These are phyloP conservation scores for Hemileccinum impolitum DNA, from an alignment of 768 basidiomycete genomes.

Conservation along the genomic window DNA sequence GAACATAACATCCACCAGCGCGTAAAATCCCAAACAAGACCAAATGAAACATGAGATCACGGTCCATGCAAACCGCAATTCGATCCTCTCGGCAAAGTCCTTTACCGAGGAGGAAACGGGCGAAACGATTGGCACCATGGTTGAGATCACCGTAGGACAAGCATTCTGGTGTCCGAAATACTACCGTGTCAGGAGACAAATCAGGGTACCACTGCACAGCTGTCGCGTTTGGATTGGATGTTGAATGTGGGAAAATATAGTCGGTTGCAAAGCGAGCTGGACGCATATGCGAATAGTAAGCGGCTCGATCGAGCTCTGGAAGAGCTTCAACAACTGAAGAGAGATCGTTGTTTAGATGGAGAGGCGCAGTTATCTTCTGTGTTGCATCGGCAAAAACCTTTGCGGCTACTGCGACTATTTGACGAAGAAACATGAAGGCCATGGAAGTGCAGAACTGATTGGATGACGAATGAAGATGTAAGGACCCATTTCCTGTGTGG, in stretches of 20 bases:
- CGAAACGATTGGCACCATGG: slow-evolving; percentile 37
- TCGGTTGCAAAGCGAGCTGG: slow-evolving; percentile 22
- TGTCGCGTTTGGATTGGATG: slow-evolving; percentile 9
- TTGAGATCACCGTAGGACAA: slow-evolving; percentile 37
- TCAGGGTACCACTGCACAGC: slow-evolving; percentile 25
- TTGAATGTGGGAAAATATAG: slow-evolving; percentile 20
- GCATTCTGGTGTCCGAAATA: slow-evolving; percentile 2
- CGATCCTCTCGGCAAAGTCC: slow-evolving; percentile 39
- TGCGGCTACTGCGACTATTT: slow-evolving; percentile 10
- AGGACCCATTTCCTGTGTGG: slow-evolving; percentile 3
- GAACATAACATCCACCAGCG: slow-evolving; percentile 51
- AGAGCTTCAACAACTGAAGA: slow-evolving; percentile 17
- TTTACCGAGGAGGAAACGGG: slow-evolving; percentile 37
- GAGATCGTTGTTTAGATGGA: slow-evolving; percentile 10
- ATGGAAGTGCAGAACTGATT: slow-evolving; percentile 11
- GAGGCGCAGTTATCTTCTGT: slow-evolving; percentile 8
- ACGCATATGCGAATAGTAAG: slow-evolving; percentile 16
- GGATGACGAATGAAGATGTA: slow-evolving; percentile 16
- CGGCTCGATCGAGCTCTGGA: slow-evolving; percentile 4
- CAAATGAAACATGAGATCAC: slow-evolving; percentile 41
- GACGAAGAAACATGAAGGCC: slow-evolving; percentile 15
- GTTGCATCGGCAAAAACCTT: slow-evolving; percentile 2
- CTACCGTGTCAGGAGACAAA: slow-evolving; percentile 3
- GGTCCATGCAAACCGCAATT: slow-evolving; percentile 45
- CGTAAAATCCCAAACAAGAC: slow-evolving; percentile 43